A percentile compares a stretch with the other conserved stretches of the same genome.
phyloP scores from a whole-genome alignment of 768 basidiomycete species.

The Boletus rubropictus region DNA sequence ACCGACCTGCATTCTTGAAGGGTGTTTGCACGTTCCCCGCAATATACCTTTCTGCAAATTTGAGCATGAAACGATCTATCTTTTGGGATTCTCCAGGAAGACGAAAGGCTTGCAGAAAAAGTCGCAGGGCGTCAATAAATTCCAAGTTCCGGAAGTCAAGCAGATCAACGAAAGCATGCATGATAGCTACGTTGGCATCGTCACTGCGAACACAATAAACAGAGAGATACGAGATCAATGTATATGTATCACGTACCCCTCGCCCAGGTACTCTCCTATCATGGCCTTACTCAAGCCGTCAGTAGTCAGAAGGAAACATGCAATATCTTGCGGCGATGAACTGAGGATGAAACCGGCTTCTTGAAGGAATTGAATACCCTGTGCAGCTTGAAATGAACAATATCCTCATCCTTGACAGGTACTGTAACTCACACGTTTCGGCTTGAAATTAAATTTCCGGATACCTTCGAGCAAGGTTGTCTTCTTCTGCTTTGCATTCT shows the following conservation, averaged over 20 bases:
- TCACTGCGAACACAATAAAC: constrained; percentile 47
- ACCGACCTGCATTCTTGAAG: constrained; percentile 90
- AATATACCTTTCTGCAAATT: constrained; percentile 96
- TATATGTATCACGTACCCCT: constrained; percentile 59
- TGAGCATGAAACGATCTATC: constrained; percentile 98
- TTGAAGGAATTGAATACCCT: constrained; percentile 88
- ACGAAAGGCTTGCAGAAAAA: constrained; percentile 92
- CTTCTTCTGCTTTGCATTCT: constrained; percentile 95
- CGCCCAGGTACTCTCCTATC: constrained; percentile 98
- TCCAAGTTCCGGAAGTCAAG: constrained; percentile 77
- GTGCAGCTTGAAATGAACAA: constrained; percentile 2
- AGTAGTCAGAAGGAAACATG: constrained; percentile 75
- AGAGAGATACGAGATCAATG: neutral
- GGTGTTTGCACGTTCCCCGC: constrained; percentile 77
- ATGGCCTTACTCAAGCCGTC: constrained; percentile 93
- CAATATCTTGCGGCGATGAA: constrained; percentile 69
- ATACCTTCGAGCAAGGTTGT: constrained; percentile 92
- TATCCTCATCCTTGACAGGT: neutral
- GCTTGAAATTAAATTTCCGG: constrained; percentile 97
- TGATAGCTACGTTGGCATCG: constrained; percentile 81
- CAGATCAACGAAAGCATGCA: constrained; percentile 96
- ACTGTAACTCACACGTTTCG: constrained; percentile 69
- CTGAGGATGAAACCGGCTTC: constrained; percentile 83
- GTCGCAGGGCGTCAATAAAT: constrained; percentile 86
- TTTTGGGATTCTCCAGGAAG: constrained; percentile 97